Percentiles rank a stretch among this genome's conserved stretches.
Evolutionary conservation across 805 yeast genomes (phyloP).

Genomic region (Metschnikowia proteae): DNA sequence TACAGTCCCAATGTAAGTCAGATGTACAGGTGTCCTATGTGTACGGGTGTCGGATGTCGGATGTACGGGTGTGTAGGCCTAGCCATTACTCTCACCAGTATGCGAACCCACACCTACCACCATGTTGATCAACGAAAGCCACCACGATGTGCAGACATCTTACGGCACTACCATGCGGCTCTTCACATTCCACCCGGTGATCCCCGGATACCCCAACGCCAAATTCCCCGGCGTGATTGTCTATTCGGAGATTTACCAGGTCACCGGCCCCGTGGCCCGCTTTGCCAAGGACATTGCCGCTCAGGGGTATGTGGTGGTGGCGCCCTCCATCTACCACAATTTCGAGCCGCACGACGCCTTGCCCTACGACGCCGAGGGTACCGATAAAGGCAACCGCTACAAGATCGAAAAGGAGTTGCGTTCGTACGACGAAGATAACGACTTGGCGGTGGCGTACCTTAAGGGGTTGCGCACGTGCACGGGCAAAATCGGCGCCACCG

Average conservation of each 20-base stretch:
- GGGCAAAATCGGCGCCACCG: constrained; percentile 76
- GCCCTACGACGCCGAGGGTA: constrained; percentile 67
- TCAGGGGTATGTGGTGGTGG: constrained; percentile 74
- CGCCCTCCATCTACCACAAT: constrained; percentile 77
- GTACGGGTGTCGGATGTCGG: background rate
- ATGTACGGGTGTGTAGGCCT: background rate
- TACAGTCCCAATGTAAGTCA: background rate
- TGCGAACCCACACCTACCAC: background rate
- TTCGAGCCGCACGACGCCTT: constrained; percentile 62
- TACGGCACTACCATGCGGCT: constrained; percentile 65
- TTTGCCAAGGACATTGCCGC: constrained; percentile 77
- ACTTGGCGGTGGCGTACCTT: constrained; percentile 60
- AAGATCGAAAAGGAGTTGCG: constrained; percentile 63
- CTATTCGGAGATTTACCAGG: constrained; percentile 79
- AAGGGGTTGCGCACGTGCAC: constrained; percentile 56
- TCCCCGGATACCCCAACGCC: constrained; percentile 71
- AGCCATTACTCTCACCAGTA: background rate
- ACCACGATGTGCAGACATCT: constrained; percentile 61
- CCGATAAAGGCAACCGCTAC: constrained; percentile 67
- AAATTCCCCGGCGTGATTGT: constrained; percentile 79
- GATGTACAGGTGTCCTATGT: background rate
- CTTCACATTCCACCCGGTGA: constrained; percentile 61
- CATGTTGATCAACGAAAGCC: constrained; percentile 69
- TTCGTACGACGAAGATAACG: constrained; percentile 75
- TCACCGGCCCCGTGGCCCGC: constrained; percentile 74